phyloP scores from a whole-genome alignment of 306 rosid species.

The Sophora flavescens region DNA sequence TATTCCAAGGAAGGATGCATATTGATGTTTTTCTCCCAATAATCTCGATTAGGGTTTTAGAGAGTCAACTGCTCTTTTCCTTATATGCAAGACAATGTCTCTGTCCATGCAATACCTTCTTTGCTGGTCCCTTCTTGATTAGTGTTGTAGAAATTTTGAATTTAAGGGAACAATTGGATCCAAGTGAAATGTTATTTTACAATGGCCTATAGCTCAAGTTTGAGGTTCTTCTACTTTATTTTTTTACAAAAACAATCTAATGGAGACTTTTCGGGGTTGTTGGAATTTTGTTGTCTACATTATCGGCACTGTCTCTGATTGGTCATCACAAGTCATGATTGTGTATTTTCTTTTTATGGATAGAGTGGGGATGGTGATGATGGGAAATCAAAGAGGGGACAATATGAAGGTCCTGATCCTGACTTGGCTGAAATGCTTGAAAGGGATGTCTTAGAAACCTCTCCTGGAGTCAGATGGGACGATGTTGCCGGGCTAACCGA shows the following conservation, averaged over 20 bases:
- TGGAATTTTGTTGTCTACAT: not conserved
- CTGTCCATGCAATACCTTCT: too few relatives aligned
- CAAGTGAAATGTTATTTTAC: not conserved
- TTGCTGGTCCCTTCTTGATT: too few relatives aligned
- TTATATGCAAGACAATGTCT: too few relatives aligned
- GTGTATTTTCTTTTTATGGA: slow-evolving; percentile 36
- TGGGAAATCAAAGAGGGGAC: slow-evolving; percentile 76
- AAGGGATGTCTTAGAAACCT: slow-evolving; percentile 91
- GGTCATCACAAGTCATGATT: slow-evolving; percentile 10
- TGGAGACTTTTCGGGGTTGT: not conserved
- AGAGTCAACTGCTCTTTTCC: too few relatives aligned
- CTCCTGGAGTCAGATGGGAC: slow-evolving; percentile 99
- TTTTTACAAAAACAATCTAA: not conserved
- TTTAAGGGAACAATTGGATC: not conserved
- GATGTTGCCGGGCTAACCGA: slow-evolving; percentile 95
- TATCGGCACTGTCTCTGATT: not conserved
- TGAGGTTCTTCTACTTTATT: not conserved
- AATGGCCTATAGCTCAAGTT: not conserved
- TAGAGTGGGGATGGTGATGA: slow-evolving; percentile 88
- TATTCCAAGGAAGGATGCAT: too few relatives aligned
- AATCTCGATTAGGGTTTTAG: too few relatives aligned
- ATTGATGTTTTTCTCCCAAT: too few relatives aligned
- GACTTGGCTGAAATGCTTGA: slow-evolving; percentile 99
- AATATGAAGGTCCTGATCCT: slow-evolving; percentile 98
- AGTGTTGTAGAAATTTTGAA: not conserved